Evolutionary conservation across 1,284 basidiomycete species (phyloP), one percentile per base, ranked within the genome.

Genomic region (Boletus sp.): DNA sequence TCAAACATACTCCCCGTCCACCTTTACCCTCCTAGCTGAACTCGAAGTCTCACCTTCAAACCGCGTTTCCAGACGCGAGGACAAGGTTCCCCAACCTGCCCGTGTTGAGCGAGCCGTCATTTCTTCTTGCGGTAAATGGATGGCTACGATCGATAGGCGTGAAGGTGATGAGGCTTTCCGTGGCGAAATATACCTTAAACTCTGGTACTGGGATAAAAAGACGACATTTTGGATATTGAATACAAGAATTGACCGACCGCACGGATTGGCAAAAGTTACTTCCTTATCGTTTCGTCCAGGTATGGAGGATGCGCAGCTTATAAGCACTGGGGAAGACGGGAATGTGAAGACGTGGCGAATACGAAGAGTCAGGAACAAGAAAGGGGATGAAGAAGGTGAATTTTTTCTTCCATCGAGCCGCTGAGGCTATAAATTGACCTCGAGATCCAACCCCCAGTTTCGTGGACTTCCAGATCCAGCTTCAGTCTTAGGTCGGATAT

Each of bases 1-100:
- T 36, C 96, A 99, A 71, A 84, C 91, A 36, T 94, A 91, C 70
- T 88, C 92, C 27, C 84, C 88, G 0, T 69, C 76, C 12, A 77
- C 81, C 8, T 87, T 87, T 26, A 77, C 78, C 42, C 77, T 94
- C 3, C 61, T 92, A 1, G 84, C 84, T 41, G 95, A 99, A 68
- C 75, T 99, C 22, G 94, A 99, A 66, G 82, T 99, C 4, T 85
- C 90, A 0, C 91, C 95, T 8, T 94, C 93, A 17, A 99, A 98
- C 70, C 82, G 92, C 49, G 83, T 98, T 14, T 91, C 91, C 19
- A 75, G 89, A 54, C 76, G 83, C 49, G 91, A 94, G 42, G 89
- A 94, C 49, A 86, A 84, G 57, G 73, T 79, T 8, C 69, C 94
- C 48, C 85, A 91, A 53, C 84, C 89, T 5, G 80, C 88, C 1